These are phyloP conservation scores for Lyophyllum semitale DNA, from an alignment of 768 basidiomycete species.

Conservation along the genomic window DNA sequence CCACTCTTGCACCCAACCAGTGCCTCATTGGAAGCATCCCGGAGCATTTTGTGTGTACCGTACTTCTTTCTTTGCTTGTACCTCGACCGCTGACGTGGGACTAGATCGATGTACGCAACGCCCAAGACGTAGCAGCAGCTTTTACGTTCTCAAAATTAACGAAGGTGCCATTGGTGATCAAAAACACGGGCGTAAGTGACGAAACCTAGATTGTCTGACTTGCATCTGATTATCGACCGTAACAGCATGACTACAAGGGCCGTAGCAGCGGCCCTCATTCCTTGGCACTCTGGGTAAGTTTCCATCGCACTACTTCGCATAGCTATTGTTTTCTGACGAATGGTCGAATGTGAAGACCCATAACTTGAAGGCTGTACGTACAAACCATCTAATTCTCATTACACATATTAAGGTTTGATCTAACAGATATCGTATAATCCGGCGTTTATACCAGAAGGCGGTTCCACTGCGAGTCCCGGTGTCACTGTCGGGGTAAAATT, in stretches of 20 bases:
- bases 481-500: conserved; percentile 38
- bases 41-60: conserved; percentile 35
- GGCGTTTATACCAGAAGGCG: conserved; percentile 37
- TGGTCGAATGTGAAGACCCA: conserved; percentile 32
- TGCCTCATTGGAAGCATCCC: conserved; percentile 41
- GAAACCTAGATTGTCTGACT: background rate
- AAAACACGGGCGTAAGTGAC: conserved; percentile 52
- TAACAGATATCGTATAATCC: conserved; percentile 35
- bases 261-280: conserved; percentile 46
- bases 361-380: conserved; percentile 37
- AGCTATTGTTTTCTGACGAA: background rate
- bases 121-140: conserved; percentile 43
- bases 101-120: conserved; percentile 34
- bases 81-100: background rate
- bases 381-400: background rate
- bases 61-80: background rate
- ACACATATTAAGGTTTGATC: background rate
- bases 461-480: conserved; percentile 27
- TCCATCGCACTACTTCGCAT: background rate
- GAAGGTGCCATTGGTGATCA: conserved; percentile 44
- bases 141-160: conserved; percentile 42
- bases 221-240: background rate
- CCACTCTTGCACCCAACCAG: conserved; percentile 23
- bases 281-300: conserved; percentile 44
- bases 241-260: conserved; percentile 51